Evolutionary conservation across 345 rosid species (phyloP).

Genomic region (Pelargonium nanum): DNA sequence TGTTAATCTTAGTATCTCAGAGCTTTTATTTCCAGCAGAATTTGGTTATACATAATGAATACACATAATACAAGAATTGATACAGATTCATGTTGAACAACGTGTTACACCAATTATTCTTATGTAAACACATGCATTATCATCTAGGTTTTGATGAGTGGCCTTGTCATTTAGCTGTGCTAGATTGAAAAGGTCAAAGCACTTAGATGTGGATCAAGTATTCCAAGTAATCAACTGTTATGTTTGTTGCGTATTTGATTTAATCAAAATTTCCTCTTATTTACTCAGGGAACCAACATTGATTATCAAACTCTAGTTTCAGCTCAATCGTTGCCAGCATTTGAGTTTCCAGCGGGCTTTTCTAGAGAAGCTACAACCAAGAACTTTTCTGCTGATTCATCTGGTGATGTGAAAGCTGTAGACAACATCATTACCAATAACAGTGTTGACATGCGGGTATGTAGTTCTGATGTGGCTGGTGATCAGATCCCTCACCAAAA

Average conservation of each 20-base stretch:
- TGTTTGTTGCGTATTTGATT: too few species aligned
- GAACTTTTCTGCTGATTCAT: constrained; percentile 14
- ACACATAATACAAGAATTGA: too few species aligned
- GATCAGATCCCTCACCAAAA: constrained; percentile 12
- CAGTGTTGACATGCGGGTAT: constrained; percentile 16
- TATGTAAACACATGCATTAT: too few species aligned
- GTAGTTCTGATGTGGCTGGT: constrained; percentile 14
- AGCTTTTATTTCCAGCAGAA: too few species aligned
- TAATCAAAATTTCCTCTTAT: too few species aligned
- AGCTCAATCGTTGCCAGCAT: constrained; percentile 16
- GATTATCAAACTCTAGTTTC: constrained; percentile 16
- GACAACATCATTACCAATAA: constrained; percentile 13
- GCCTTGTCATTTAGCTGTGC: not conserved
- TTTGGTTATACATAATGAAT: too few species aligned
- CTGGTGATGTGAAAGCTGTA: constrained; percentile 13
- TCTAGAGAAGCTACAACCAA: constrained; percentile 18
- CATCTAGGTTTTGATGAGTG: not conserved
- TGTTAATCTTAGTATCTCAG: too few species aligned
- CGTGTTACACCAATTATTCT: too few species aligned
- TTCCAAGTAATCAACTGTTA: not conserved
- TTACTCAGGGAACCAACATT: constrained; percentile 17
- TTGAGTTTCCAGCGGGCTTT: constrained; percentile 24
- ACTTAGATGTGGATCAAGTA: not conserved
- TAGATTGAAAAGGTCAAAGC: not conserved
- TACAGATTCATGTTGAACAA: too few species aligned